Evolutionary conservation across 78 protist genomes (phyloP).

Genomic region (Bigelowiella natans): DNA sequence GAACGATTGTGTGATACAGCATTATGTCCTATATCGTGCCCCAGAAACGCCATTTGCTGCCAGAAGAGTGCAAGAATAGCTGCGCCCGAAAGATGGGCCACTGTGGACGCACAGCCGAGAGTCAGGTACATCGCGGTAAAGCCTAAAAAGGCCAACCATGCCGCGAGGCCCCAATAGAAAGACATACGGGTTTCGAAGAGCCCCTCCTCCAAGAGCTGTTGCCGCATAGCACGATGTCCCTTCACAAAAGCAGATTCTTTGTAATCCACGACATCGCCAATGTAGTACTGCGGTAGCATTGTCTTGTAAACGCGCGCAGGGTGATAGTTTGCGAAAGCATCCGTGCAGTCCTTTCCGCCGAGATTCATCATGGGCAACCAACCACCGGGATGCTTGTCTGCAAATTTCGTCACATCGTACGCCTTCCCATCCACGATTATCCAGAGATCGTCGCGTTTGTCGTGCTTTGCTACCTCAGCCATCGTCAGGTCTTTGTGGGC

Average conservation of each 20-base stretch:
- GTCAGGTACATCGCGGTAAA: background rate
- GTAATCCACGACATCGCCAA: conserved; percentile 5
- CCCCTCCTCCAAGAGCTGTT: background rate
- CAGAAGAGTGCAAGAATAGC: conserved; percentile 19
- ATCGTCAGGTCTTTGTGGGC: too few relatives aligned
- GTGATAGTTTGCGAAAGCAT: background rate
- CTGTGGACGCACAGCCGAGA: background rate
- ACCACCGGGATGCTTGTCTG: conserved; percentile 21
- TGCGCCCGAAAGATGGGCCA: background rate
- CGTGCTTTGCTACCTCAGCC: conserved; percentile 10
- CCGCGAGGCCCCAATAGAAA: background rate
- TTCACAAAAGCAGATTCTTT: background rate
- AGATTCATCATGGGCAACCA: background rate
- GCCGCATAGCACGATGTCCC: background rate
- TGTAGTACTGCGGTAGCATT: background rate
- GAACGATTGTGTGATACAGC: background rate
- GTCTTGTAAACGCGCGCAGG: background rate
- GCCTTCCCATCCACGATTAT: background rate
- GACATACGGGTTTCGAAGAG: background rate
- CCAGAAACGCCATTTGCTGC: conserved; percentile 34
- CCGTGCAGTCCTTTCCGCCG: conserved; percentile 21
- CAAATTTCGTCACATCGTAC: background rate
- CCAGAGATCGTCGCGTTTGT: conserved; percentile 2
- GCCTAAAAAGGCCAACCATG: background rate
- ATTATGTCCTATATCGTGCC: conserved; percentile 28